Base-by-base conservation (phyloP, 2,329 filamentous ascomycete genomes). In the Aspergillus latus region DNA sequence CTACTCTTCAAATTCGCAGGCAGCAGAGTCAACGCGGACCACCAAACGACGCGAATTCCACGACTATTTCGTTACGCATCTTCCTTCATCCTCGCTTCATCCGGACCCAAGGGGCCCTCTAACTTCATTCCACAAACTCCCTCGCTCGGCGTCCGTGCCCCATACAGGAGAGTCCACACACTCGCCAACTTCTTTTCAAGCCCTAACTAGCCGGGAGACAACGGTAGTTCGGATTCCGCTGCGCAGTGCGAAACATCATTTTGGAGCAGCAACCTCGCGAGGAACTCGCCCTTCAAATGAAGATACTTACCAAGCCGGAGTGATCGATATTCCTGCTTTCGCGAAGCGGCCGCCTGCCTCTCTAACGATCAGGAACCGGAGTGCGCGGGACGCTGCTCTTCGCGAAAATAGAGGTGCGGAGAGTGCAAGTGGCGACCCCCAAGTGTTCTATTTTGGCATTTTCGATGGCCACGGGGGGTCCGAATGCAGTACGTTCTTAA, bases 401-500 rank as follows among this genome's bases (percentile, higher is more conserved):
- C 58, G 61, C 79, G 73, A 86, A 83, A 49, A 90, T 83, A 26
- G 84, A 81, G 74, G 62, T 8, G 90, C 90, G 5, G 89, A 90
- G 56, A 89, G 87, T 62, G 85, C 89, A 1, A 89, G 85, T 60
- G 93, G 93, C 2, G 93, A 97, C 69, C 93, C 93, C 1, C 93
- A 97, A 71, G 88, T 97, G 34, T 99, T 99, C 74, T 99, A 97
- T 74, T 99, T 97, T 80, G 92, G 85, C 1, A 87, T 97, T 1
- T 99, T 97, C 68, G 94, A 99, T 73, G 94, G 94, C 2, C 94
- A 99, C 76, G 94, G 94, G 8, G 94, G 94, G 16, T 83, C 80
- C 21, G 89, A 96, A 71, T 97, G 94, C 73, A 92, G 91, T 58
- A 86, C 88, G 15, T 97, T 96, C 65, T 74, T 97, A 63, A 83